phyloP scores from a whole-genome alignment of 441 rosid species.

The Croton setiger region DNA sequence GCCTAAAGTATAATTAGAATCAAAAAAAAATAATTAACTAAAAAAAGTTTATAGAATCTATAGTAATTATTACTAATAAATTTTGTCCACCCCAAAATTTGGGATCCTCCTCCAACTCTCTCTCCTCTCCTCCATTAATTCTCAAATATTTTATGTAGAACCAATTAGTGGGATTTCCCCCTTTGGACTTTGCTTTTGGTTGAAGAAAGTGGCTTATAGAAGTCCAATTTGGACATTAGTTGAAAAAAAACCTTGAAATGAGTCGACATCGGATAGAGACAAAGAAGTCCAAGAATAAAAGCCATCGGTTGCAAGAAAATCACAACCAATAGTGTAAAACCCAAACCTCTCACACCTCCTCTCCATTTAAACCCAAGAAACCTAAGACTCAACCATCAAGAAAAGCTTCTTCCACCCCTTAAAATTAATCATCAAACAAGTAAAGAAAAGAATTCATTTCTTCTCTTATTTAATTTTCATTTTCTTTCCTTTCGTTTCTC shows the following conservation, averaged over 20 bases:
- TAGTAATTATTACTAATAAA: slow-evolving; percentile 21
- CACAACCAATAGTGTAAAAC: slow-evolving; percentile 1
- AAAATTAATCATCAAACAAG: slow-evolving; percentile 26
- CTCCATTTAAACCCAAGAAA: slow-evolving; percentile 16
- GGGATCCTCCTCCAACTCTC: slow-evolving; percentile 23
- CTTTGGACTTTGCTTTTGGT: slow-evolving; percentile 49
- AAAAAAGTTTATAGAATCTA: slow-evolving; percentile 29
- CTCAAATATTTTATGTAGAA: slow-evolving; percentile 13
- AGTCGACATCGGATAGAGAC: slow-evolving; percentile 28
- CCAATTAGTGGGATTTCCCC: slow-evolving; percentile 26
- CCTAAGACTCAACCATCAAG: slow-evolving; percentile 33
- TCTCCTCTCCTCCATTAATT: not conserved
- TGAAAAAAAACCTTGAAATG: slow-evolving; percentile 17
- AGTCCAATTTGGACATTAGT: slow-evolving; percentile 18
- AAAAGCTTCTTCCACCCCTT: slow-evolving; percentile 12
- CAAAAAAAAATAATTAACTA: slow-evolving; percentile 12
- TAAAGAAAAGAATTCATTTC: not conserved
- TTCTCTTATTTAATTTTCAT: not conserved
- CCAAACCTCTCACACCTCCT: not conserved
- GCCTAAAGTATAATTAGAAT: slow-evolving; percentile 25
- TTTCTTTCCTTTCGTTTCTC: slow-evolving; percentile 2
- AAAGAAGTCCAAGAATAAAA: slow-evolving; percentile 15
- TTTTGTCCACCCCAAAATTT: slow-evolving; percentile 30
- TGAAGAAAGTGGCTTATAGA: slow-evolving; percentile 50
- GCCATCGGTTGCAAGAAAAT: slow-evolving; percentile 9